Base-by-base conservation (phyloP, 2,329 filamentous ascomycete species). In the Alternaria tenuissima region DNA sequence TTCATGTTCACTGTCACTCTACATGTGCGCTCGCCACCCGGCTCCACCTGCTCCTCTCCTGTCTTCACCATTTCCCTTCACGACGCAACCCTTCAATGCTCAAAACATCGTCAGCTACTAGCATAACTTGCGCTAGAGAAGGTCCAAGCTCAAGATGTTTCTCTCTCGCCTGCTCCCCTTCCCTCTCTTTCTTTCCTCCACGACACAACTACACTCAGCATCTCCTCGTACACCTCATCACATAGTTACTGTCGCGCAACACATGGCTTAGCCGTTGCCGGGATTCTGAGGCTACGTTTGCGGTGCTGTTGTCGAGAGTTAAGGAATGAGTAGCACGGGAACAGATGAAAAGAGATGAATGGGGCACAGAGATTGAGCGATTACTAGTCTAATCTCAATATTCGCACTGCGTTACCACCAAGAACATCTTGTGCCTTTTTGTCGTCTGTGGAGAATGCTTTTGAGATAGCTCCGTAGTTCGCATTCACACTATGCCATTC, bases 401-500 rank as follows among this genome's bases (percentile, higher is more conserved):
- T 81, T 16, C 82, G 78, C 16, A 86, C 78, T 4, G 88, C 88
- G 68, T 90, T 90, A 2, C 79, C 81, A 6, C 88, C 87, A 78
- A 90, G 82, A 9, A 89, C 84, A 20, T 79, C 84, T n/a, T 81
- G 77, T 14, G 83, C 83, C 14, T 81, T 80, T 7, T 79, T 71
- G 14, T 80, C 80, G 4, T 83, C 66, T 1, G 60, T 81, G 42
- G 78, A 82, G 38, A 88, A 82, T 0, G 85, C 82, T 9, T 79
- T 80, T 16, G 80, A 75, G n/a, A 89, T 87, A 6, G 87, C 87
- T 6, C 81, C 69, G 62, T 83, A 84, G 64, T 88, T 89, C 38
- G 82, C 82, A 53, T 80, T 86, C 4, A 92, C 89, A 72, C 90
- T 92, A 70, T 89, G 84, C 90, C 90, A 93, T 69, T 89, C 85